Evolutionary conservation across 768 basidiomycete genomes (phyloP).

Genomic region (Phlebiopsis gigantea): DNA sequence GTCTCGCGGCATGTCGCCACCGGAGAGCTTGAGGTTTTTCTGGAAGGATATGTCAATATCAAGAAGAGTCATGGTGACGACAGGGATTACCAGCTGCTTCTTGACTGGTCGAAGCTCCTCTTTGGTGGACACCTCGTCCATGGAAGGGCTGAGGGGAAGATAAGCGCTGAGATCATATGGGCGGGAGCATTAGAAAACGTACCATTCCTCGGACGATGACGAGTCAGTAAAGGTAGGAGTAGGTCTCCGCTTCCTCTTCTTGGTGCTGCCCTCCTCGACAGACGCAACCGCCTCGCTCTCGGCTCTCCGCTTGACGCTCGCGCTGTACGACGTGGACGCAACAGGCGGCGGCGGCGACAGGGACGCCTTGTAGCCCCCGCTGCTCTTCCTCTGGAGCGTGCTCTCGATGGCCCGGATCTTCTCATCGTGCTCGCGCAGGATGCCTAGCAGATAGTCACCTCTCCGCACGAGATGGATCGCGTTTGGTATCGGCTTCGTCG

Average conservation of each 20-base stretch:
- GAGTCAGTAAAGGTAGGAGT: constrained; percentile 97
- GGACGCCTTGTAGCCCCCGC: constrained; percentile 61
- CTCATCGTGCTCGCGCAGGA: constrained; percentile 85
- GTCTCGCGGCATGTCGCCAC: constrained; percentile 89
- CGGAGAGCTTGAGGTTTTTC: constrained; percentile 94
- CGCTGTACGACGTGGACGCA: constrained; percentile 61
- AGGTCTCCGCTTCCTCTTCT: constrained; percentile 86
- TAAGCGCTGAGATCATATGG: constrained; percentile 6
- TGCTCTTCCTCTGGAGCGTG: constrained; percentile 65
- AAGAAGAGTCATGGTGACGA: background rate
- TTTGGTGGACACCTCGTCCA: constrained; percentile 92
- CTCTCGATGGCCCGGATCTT: constrained; percentile 86
- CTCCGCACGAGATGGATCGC: constrained; percentile 97
- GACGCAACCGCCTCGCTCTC: constrained; percentile 84
- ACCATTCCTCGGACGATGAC: constrained; percentile 90
- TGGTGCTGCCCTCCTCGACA: constrained; percentile 56
- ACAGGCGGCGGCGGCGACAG: constrained; percentile 71
- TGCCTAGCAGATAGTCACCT: constrained; percentile 86
- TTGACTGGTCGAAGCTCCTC: constrained; percentile 95
- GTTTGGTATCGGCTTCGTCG: constrained; percentile 88
- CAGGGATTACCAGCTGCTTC: constrained; percentile 73
- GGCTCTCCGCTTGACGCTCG: constrained; percentile 66
- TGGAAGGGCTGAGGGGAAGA: constrained; percentile 63
- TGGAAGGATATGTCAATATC: constrained; percentile 24
- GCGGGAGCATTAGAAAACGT: constrained; percentile 27